Conservation (phyloP, 768 basidiomycete genomes). For the Cyathus striatus region DNA sequence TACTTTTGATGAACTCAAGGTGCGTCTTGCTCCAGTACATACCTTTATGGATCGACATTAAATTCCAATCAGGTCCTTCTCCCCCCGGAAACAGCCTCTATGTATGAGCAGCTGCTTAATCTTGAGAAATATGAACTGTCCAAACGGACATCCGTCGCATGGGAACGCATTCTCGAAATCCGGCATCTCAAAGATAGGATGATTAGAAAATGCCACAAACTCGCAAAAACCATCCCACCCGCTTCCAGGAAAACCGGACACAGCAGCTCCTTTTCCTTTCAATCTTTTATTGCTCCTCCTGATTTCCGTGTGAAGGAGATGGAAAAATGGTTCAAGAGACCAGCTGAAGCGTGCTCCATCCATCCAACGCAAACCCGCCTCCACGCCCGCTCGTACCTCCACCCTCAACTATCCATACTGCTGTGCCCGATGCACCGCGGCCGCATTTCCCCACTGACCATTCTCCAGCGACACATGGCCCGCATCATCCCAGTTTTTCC, state of each 20-base stretch:
- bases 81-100: conserved; percentile 58
- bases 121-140: conserved; percentile 57
- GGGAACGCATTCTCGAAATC: conserved; percentile 69
- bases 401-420: conserved; percentile 9
- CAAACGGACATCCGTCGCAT: conserved; percentile 50
- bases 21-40: conserved; percentile 18
- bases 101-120: conserved; percentile 64
- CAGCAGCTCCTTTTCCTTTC: conserved; percentile 45
- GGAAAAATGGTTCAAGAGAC: conserved; percentile 69
- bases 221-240: conserved; percentile 38
- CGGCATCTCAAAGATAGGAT: conserved; percentile 78
- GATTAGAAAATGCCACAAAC: conserved; percentile 72
- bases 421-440: conserved; percentile 18
- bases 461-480: conserved; percentile 3
- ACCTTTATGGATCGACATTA: too few species aligned
- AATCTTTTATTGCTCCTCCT: conserved; percentile 60
- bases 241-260: conserved; percentile 29
- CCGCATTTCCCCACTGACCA: conserved; percentile 9
- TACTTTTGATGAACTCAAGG: conserved; percentile 73
- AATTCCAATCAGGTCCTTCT: conserved; percentile 51
- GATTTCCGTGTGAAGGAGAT: conserved; percentile 77
- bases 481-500: conserved; percentile 4
- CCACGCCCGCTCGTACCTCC: conserved; percentile 5
- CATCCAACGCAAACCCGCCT: conserved; percentile 11
- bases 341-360: conserved; percentile 39